phyloP scores from a whole-genome alignment of 2,329 filamentous ascomycete genomes.

The Fusarium concolor region DNA sequence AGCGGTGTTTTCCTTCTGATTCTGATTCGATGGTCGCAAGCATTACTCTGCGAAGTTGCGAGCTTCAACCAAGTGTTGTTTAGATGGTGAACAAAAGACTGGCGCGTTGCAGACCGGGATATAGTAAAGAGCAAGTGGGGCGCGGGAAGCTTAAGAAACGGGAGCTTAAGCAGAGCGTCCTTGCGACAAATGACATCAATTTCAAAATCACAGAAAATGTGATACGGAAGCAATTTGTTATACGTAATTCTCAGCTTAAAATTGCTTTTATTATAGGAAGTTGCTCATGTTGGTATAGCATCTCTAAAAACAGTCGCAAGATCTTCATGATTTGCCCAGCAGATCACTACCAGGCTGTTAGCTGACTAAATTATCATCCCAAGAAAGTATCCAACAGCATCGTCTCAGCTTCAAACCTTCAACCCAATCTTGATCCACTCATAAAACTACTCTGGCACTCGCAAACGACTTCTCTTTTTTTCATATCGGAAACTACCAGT shows the following conservation, averaged over 20 bases:
- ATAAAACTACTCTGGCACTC: not conserved
- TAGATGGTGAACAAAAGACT: not conserved
- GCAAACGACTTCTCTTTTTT: not conserved
- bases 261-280: no score
- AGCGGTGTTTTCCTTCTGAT: rapidly evolving
- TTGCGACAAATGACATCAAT: constrained; percentile 23
- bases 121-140: constrained; percentile 23
- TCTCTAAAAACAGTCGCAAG: not conserved
- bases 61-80: not conserved
- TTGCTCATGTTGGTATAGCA: not conserved
- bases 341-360: not conserved
- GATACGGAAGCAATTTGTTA: not conserved
- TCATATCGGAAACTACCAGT: rapidly evolving
- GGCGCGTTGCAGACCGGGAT: not conserved
- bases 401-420: constrained; percentile 9
- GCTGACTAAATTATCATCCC: constrained; percentile 25
- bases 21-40: not conserved
- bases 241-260: not conserved
- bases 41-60: not conserved
- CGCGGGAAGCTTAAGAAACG: constrained; percentile 11
- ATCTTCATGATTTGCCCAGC: not conserved
- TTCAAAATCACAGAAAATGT: not conserved
- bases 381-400: not conserved
- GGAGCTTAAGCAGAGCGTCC: constrained; percentile 8
- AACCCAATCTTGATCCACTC: not conserved